A percentile compares a stretch with the other conserved stretches of the same genome.
Conservation (phyloP, 768 basidiomycete species). For the Paxillus rubicundulus region DNA sequence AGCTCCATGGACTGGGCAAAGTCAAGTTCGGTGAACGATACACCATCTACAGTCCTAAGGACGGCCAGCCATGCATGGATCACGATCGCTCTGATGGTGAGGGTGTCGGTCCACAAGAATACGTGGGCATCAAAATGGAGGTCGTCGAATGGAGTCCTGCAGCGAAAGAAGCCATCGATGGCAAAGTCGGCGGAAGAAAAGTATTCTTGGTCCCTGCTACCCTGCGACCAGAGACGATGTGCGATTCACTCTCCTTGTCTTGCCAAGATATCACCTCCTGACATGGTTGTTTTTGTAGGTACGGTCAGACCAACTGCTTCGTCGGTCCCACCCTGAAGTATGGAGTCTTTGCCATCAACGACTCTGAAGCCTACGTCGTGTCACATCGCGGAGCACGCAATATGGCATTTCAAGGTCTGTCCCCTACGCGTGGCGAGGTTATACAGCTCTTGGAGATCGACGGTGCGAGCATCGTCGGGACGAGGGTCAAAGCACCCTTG, state of each 20-base stretch:
- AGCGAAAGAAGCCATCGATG: conserved; percentile 61
- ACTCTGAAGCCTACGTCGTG: conserved; percentile 84
- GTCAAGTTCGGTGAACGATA: conserved; percentile 99
- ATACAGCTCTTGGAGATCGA: conserved; percentile 74
- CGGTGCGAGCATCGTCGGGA: conserved; percentile 80
- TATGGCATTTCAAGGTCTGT: conserved; percentile 93
- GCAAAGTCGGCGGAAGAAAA: conserved; percentile 72
- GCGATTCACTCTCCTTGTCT: conserved; percentile 23
- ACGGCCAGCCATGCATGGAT: conserved; percentile 99
- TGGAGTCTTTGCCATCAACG: conserved; percentile 85
- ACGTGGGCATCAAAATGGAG: conserved; percentile 92
- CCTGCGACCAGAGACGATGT: conserved; percentile 96
- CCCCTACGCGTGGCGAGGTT: conserved; percentile 67
- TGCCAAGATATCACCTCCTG: neutral
- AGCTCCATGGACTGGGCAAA: conserved; percentile 79
- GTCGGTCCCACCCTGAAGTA: conserved; percentile 90
- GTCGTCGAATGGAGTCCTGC: conserved; percentile 79
- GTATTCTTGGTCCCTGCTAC: conserved; percentile 96
- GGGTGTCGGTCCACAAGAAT: conserved; percentile 92
- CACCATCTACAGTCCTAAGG: conserved; percentile 98
- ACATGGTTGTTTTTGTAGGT: conserved; percentile 46
- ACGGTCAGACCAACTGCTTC: conserved; percentile 98
- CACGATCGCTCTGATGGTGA: conserved; percentile 97
- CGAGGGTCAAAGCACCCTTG: conserved; percentile 86
- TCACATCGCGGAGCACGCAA: conserved; percentile 92